phyloP scores from a whole-genome alignment of 305 asterid genomes.

The Fraxinus albicans region DNA sequence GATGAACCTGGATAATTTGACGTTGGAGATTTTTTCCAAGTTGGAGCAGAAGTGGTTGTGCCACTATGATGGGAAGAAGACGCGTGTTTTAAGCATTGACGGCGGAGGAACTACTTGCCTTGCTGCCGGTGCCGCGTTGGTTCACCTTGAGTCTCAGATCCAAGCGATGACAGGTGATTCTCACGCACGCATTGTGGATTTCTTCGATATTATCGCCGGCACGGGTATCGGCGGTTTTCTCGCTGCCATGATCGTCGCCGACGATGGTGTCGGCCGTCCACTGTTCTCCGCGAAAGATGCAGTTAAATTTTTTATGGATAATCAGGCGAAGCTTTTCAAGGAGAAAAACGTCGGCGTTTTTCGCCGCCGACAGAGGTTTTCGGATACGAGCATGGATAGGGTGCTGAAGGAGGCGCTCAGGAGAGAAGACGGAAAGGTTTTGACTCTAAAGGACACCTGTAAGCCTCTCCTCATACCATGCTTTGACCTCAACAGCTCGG shows the following conservation, averaged over 20 bases:
- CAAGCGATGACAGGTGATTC: conserved; percentile 61
- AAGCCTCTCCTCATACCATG: conserved; percentile 84
- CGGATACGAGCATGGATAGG: conserved; percentile 58
- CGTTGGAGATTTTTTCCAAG: conserved; percentile 73
- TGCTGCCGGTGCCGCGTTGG: conserved; percentile 58
- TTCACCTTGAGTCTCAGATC: conserved; percentile 81
- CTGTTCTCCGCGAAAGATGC: conserved; percentile 62
- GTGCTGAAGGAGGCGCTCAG: conserved; percentile 60
- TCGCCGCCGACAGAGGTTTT: conserved; percentile 45
- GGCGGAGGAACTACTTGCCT: conserved; percentile 69
- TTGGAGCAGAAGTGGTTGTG: conserved; percentile 84
- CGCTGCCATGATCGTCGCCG: conserved; percentile 72
- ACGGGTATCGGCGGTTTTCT: conserved; percentile 83
- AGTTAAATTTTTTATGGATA: conserved; percentile 43
- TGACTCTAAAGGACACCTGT: conserved; percentile 73
- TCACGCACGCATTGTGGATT: conserved; percentile 63
- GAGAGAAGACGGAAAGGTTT: conserved; percentile 53
- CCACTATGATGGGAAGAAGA: conserved; percentile 68
- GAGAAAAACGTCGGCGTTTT: conserved; percentile 36
- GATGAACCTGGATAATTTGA: conserved; percentile 69
- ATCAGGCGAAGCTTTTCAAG: conserved; percentile 46
- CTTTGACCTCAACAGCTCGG: conserved; percentile 72
- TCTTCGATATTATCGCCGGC: conserved; percentile 77
- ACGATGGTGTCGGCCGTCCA: conserved; percentile 76
- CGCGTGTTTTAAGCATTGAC: conserved; percentile 71